Percentiles rank a stretch among this genome's conserved stretches.
These are phyloP conservation scores for Spirogloea muscicola DNA, from an alignment of 139 green algal species.

Conservation along the genomic window DNA sequence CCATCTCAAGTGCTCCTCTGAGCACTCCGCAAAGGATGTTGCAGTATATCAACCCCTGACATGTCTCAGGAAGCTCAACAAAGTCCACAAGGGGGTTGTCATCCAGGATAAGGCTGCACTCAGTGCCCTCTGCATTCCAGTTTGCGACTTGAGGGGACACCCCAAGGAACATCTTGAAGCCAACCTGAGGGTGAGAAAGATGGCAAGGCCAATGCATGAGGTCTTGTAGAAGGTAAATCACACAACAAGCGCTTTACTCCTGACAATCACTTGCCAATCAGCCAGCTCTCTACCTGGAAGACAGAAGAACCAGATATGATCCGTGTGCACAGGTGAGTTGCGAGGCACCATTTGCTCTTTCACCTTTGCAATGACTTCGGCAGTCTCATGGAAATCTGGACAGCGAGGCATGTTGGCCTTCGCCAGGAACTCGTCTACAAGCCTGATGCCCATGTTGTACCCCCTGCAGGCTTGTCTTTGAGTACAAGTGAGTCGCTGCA, in stretches of 20 bases:
- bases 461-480: too few relatives aligned
- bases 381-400: slow-evolving; percentile 72
- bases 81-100: slow-evolving; percentile 94
- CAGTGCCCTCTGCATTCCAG: slow-evolving; percentile 77
- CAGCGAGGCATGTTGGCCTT: slow-evolving; percentile 73
- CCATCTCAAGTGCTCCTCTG: slow-evolving; percentile 80
- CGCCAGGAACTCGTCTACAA: slow-evolving; percentile 94
- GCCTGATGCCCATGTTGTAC: slow-evolving; percentile 86
- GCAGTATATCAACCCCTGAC: slow-evolving; percentile 76
- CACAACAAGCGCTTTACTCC: too few relatives aligned
- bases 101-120: slow-evolving; percentile 83
- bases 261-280: too few relatives aligned
- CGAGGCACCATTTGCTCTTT: too few relatives aligned
- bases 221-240: too few relatives aligned
- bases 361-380: slow-evolving; percentile 71
- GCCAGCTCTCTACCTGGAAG: too few relatives aligned
- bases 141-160: slow-evolving; percentile 64
- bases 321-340: too few relatives aligned
- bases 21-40: slow-evolving; percentile 89
- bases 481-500: too few relatives aligned
- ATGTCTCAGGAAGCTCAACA: slow-evolving; percentile 90
- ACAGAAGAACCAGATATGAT: too few relatives aligned
- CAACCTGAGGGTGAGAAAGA: too few relatives aligned
- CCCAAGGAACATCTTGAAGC: slow-evolving; percentile 89
- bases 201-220: too few relatives aligned